A percentile compares a stretch with the other conserved stretches of the same genome.
Conservation (phyloP, 2,329 filamentous ascomycete genomes). For the Scedosporium aurantiacum region DNA sequence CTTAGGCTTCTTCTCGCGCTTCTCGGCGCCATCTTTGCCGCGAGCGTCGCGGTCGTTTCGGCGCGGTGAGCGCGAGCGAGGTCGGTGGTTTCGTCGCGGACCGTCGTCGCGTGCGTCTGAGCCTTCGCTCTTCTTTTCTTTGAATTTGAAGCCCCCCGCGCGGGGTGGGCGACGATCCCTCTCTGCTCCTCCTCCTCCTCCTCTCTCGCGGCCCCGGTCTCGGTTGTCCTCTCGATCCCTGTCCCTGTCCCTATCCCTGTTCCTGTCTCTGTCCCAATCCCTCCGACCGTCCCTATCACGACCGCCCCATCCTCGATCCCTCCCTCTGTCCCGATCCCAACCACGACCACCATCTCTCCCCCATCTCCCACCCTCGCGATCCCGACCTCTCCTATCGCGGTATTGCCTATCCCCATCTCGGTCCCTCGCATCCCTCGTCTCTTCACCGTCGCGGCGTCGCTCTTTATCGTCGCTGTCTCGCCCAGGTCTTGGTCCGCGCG, state of each 20-base stretch:
- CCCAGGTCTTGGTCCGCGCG: background rate
- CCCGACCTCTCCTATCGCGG: background rate
- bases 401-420: background rate
- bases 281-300: constrained; percentile 1
- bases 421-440: background rate
- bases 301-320: constrained; percentile 10
- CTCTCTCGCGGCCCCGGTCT: constrained; percentile 21
- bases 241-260: constrained; percentile 10
- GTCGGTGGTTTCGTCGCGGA: constrained; percentile 16
- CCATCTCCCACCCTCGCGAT: background rate
- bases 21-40: constrained; percentile 22
- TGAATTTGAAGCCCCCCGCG: constrained; percentile 45
- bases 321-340: background rate
- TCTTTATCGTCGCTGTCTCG: background rate
- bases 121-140: constrained; percentile 39
- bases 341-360: background rate
- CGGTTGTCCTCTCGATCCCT: constrained; percentile 14
- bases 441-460: background rate
- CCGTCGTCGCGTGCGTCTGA: constrained; percentile 23
- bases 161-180: background rate
- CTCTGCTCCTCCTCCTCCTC: background rate
- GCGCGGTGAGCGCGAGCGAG: constrained; percentile 16
- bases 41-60: constrained; percentile 13
- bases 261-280: constrained; percentile 6
- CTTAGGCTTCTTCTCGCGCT: constrained; percentile 23